Evolutionary conservation across 352 stramenopile genomes (phyloP).

Genomic region (Pythium grandisporangium): DNA sequence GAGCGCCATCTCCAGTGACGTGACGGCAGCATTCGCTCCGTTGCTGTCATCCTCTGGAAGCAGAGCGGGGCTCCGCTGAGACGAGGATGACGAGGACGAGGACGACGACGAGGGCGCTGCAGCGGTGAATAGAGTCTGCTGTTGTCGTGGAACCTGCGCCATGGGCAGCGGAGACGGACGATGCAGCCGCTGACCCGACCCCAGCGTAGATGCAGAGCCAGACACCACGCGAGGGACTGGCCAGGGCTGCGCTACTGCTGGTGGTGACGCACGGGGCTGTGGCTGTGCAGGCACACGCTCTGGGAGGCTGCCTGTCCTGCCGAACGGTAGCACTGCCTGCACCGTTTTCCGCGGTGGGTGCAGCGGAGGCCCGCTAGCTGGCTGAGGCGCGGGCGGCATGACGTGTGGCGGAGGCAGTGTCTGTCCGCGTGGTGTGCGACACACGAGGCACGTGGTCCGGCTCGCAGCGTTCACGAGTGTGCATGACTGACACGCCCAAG

Average conservation of each 20-base stretch:
- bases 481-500: slow-evolving; percentile 47
- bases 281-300: too few species aligned
- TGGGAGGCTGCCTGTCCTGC: slow-evolving; percentile 1
- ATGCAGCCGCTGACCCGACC: too few species aligned
- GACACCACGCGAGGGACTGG: too few species aligned
- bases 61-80: too few species aligned
- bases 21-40: neutral
- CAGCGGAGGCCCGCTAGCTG: neutral
- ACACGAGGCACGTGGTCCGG: slow-evolving; percentile 33
- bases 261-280: too few species aligned
- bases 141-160: too few species aligned
- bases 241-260: too few species aligned
- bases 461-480: slow-evolving; percentile 43
- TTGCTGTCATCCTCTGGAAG: slow-evolving; percentile 5
- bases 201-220: too few species aligned
- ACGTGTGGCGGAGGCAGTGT: slow-evolving; percentile 8
- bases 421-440: slow-evolving; percentile 32
- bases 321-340: slow-evolving; percentile 57
- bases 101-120: too few species aligned
- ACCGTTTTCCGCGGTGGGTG: slow-evolving; percentile 33
- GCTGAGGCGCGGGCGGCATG: neutral
- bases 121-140: too few species aligned
- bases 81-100: too few species aligned
- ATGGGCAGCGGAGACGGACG: too few species aligned
- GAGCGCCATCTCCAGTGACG: slow-evolving; percentile 7